Conservation (phyloP, 306 rosid genomes). For the Gynostemma pentaphyllum region DNA sequence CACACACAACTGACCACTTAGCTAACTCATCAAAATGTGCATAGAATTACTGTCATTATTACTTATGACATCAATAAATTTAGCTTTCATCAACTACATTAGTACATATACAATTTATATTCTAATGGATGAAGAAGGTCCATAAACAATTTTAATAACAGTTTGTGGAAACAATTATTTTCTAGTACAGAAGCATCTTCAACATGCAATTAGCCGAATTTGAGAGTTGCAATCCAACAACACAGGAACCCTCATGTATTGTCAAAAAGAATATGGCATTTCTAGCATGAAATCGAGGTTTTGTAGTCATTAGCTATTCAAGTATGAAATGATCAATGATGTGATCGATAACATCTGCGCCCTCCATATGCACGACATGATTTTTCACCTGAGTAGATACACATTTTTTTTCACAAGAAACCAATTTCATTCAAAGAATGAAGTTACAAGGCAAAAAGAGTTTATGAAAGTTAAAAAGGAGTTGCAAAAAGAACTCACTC, state of each 20-base stretch:
- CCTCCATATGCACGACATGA: conserved; percentile 57
- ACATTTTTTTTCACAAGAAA: too few relatives aligned
- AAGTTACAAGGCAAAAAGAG: too few relatives aligned
- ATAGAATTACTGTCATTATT: background rate
- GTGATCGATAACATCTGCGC: conserved; percentile 84
- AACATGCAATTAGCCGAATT: background rate
- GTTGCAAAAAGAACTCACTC: too few relatives aligned
- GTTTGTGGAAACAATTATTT: background rate
- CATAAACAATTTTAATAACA: background rate
- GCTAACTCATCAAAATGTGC: background rate
- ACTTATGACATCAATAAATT: background rate
- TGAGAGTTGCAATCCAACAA: background rate
- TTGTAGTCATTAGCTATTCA: conserved; percentile 14
- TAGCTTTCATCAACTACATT: background rate
- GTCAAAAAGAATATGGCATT: background rate
- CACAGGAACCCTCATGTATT: too few relatives aligned
- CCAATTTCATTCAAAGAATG: too few relatives aligned
- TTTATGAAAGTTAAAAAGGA: too few relatives aligned
- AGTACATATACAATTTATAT: background rate
- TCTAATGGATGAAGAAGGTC: background rate
- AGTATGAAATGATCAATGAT: conserved; percentile 67
- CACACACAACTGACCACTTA: background rate
- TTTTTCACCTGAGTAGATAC: conserved; percentile 97
- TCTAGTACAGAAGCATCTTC: background rate
- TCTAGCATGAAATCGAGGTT: background rate